Base-by-base conservation (phyloP, 2,329 filamentous ascomycete genomes). In the Fusarium chuoi region DNA sequence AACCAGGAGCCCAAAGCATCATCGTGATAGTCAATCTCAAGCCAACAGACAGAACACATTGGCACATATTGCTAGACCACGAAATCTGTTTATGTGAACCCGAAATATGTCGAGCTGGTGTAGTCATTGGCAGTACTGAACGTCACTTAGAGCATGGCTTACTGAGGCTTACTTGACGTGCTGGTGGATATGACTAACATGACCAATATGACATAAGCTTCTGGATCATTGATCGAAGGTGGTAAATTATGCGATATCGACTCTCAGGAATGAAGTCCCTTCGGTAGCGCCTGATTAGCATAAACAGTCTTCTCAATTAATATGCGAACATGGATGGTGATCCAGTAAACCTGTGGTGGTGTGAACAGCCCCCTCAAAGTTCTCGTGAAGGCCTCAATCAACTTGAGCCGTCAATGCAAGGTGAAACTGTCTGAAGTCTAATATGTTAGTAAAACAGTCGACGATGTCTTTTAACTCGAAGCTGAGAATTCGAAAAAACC, bases 101-200 rank as follows among this genome's bases (percentile, higher is more conserved):
- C 30, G 42, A 11, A 30, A 28, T 42, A 36, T n/a, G 5, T n/a
- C 20, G 18, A 24, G 12, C n/a, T 62, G 26, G 33, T 35, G 20
- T 18, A 30, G 4, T 12, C 13, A 24, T 63, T 55, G 12, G 28
- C 33, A 30, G 59, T 49, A 6, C 17, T 24, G 20, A 38, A 38
- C 35, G 49, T 39, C 35, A 56, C 46, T n/a, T 33, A 65, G 45
- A 26, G 45, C n/a, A 36, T 57, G 65, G 70, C 70, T 72, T 65
- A 70, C 65, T 41, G 70, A 66, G 42, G 26, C 70, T 72, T 65
- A 73, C 59, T 65, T 49, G 69, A 52, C 14, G 24, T 52, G 44
- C 54, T 26, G 14, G 26, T 45, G 51, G 44, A 36, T 26, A 44
- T 57, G 26, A 49, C 66, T 36, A 71, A 68, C 20, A 72, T 68